These are phyloP conservation scores for Polyporus tsugae DNA, from an alignment of 1,284 basidiomycete genomes.

Conservation along the genomic window DNA sequence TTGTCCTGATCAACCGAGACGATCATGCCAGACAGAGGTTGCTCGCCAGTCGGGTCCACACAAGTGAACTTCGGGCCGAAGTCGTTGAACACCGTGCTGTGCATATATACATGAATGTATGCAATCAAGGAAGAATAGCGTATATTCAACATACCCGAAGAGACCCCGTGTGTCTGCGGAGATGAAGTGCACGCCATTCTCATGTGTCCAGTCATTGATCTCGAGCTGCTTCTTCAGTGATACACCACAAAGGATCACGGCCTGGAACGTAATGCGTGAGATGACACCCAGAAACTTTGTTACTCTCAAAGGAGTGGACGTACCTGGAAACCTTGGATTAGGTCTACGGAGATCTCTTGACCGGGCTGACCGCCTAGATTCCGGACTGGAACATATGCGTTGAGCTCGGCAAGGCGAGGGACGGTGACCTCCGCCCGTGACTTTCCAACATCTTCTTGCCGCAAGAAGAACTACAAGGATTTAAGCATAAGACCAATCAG, in stretches of 20 bases:
- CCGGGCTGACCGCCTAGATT: conserved; percentile 76
- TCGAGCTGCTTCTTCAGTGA: conserved; percentile 88
- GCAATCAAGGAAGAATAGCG: not conserved
- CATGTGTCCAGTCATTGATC: conserved; percentile 94
- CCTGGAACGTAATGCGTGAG: conserved; percentile 53
- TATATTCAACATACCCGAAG: conserved; percentile 77
- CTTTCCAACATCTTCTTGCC: conserved; percentile 88
- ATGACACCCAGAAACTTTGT: not conserved
- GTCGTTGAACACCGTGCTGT: conserved; percentile 93
- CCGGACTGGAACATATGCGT: conserved; percentile 95
- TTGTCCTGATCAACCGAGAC: conserved; percentile 89
- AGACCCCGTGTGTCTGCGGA: conserved; percentile 93
- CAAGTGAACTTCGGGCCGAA: conserved; percentile 96
- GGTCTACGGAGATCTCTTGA: conserved; percentile 79
- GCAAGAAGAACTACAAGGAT: conserved; percentile 87
- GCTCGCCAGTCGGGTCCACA: conserved; percentile 95
- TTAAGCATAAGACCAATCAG: conserved; percentile 13
- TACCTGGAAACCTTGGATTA: conserved; percentile 90
- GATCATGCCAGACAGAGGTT: conserved; percentile 94
- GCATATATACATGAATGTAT: not conserved
- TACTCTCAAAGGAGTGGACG: conserved; percentile 33
- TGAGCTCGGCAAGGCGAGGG: conserved; percentile 94
- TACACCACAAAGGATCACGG: conserved; percentile 88
- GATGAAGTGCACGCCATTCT: conserved; percentile 92
- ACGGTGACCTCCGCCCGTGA: conserved; percentile 88